These are phyloP conservation scores for Fusarium sp. DNA, from an alignment of 2,329 filamentous ascomycete genomes.

Conservation along the genomic window DNA sequence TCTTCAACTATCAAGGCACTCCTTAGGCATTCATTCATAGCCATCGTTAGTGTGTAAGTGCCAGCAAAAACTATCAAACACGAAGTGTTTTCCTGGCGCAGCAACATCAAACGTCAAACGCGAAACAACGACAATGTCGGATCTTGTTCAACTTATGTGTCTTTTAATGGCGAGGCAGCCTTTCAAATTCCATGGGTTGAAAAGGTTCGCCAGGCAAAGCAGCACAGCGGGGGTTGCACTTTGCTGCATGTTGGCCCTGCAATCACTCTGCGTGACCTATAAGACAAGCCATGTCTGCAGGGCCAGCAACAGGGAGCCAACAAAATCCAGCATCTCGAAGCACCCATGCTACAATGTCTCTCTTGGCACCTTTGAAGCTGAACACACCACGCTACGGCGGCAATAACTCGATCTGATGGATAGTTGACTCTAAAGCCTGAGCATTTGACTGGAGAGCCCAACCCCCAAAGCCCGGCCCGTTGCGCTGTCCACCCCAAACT, in stretches of 20 bases:
- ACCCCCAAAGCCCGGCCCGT: background rate
- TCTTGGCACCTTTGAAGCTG: background rate
- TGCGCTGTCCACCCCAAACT: background rate
- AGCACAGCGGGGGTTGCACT: constrained; percentile 2
- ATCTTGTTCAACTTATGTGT: background rate
- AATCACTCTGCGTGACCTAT: constrained; percentile 7
- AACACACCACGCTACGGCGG: background rate
- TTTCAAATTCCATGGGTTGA: background rate
- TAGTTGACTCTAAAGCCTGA: background rate
- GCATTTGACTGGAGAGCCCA: constrained; percentile 1
- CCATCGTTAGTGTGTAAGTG: background rate
- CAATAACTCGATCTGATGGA: background rate
- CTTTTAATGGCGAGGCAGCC: background rate
- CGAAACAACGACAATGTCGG: background rate
- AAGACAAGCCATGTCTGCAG: background rate
- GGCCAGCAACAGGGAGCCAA: constrained; percentile 2
- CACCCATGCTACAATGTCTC: background rate
- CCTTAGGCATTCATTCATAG: background rate
- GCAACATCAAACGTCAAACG: background rate
- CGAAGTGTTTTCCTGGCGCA: background rate
- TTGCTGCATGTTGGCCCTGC: background rate
- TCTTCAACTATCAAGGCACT: background rate
- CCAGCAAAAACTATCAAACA: background rate
- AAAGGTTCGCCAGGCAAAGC: background rate
- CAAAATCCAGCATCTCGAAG: background rate